Base-by-base conservation (phyloP, 2,329 filamentous ascomycete genomes). In the Alternaria sp. region DNA sequence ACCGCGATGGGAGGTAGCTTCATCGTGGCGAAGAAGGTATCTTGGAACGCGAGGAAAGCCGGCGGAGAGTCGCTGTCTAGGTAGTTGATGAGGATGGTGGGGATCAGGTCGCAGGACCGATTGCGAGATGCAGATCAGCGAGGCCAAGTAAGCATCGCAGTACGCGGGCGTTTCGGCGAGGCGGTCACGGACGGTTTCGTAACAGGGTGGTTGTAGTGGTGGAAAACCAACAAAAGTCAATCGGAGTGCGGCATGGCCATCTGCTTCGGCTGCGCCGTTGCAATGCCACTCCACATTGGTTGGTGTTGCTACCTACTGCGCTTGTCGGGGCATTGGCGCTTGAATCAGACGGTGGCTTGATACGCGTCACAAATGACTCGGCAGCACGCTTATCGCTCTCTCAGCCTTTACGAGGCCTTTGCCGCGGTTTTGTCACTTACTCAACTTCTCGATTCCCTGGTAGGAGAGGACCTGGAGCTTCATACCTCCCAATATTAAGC, bases 1-100 rank as follows among this genome's bases (percentile, higher is more conserved):
- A 73, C 68, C 4, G 75, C 68, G 47, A 79, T 74, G 15, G 77
- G 76, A 10, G 76, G 75, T 26, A 77, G 75, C 61, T 73, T 75
- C 70, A 75, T 77, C 26, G 43, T 59, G 26, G 55, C 26, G 47
- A 30, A 15, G 49, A 41, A 47, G 20, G 26, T 54, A 18, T 25
- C 23, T 51, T 61, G 25, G 26, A 51, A 5, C 6, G 53, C n/a
- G 3, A n/a, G 25, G 45, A 20, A 54, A 53, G 37, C 45, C 33
- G n/a, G 46, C 37, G 21, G 46, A 26, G 18, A 12, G 41, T 45
- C 18, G 55, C 37, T 41, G 37, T 41, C 37, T 41, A 41, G 37
- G 28, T 41, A 12, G 54, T 45, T 47, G 55, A 18, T 26, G 45
- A 53, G 20, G 21, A 12, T n/a, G 30, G 21, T 50, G 30, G 33